Conservation (phyloP, 495 filamentous ascomycete species). For the Geoglossum glabrum region DNA sequence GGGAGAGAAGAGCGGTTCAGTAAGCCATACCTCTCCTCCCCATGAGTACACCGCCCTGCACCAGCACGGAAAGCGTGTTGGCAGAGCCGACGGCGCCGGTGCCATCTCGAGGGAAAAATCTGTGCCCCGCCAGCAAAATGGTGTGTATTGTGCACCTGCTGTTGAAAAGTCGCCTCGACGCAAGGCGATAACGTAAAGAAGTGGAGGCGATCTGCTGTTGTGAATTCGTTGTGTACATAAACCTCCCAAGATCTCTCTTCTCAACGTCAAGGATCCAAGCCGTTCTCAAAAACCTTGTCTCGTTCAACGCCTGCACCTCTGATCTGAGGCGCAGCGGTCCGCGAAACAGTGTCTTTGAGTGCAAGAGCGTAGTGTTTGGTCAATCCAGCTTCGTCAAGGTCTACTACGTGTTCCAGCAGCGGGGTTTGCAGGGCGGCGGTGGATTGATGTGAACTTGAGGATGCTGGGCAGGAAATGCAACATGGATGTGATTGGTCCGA, state of each 20-base stretch:
- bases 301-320: no score
- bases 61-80: conserved; percentile 86
- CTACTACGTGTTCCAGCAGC: no score
- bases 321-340: background rate
- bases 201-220: no score
- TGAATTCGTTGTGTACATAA: no score
- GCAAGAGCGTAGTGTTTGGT: background rate
- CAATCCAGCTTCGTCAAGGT: background rate
- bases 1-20: conserved; percentile 1
- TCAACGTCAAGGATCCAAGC: no score
- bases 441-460: background rate
- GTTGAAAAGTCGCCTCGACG: no score
- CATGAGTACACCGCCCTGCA: conserved; percentile 88
- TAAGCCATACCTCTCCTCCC: conserved; percentile 61
- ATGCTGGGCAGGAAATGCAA: background rate
- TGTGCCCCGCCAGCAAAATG: background rate
- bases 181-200: no score
- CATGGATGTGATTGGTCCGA: background rate
- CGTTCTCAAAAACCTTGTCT: no score
- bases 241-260: no score
- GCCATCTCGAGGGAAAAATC: conserved; percentile 23
- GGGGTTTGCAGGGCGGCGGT: background rate
- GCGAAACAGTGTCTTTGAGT: background rate
- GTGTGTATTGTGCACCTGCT: background rate
- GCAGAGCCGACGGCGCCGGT: conserved; percentile 43